Base-by-base conservation (phyloP, 2,329 filamentous ascomycete species). In the Nothophoma quercina region DNA sequence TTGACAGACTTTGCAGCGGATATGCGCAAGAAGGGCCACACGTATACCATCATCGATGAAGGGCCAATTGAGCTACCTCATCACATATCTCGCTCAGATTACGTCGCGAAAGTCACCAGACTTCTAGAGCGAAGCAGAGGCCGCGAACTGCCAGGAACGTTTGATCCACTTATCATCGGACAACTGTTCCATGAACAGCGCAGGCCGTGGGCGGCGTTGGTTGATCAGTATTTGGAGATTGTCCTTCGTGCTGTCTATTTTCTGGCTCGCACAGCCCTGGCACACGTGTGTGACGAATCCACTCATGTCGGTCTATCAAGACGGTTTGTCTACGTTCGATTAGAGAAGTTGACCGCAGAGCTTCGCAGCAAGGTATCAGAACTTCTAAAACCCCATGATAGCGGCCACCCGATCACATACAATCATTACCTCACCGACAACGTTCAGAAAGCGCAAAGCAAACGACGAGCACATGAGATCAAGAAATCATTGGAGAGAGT, bases 151-250 rank as follows among this genome's bases (percentile, higher is more conserved):
- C 83, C 84, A 0, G 84, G 85, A 0, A 82, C 77, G 0, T 88
- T 84, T 67, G 87, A 86, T 57, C 81, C 85, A 0, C 67, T 85
- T 50, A 75, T 88, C 9, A 75, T 89, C 0, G 71, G 74, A 0
- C 80, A 87, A 22, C 68, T 89, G 0, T 89, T 89, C 59, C 67
- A 69, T 2, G 79, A 86, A 28, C 84, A 88, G 53, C 84, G 78
- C 0, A 53, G 62, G 7, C 79, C 78, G 0, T 89, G 85, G 86
- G 68, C 75, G 42, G 22, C 35, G 0, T 75, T 81, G 2, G 74
- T 65, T 4, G 53, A 40, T 19, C 23, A 45, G 2, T 75, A 79
- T 43, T 13, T 39, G 8, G 15, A 46, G 8, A 1, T 32, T 22
- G 34, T 46, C 16, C 25, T 34, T 12, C 34, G 8, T 16, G 34